Evolutionary conservation across 2,329 filamentous ascomycete species (phyloP), one percentile per base, ranked within the genome.

Genomic region (Alternaria gaisen): DNA sequence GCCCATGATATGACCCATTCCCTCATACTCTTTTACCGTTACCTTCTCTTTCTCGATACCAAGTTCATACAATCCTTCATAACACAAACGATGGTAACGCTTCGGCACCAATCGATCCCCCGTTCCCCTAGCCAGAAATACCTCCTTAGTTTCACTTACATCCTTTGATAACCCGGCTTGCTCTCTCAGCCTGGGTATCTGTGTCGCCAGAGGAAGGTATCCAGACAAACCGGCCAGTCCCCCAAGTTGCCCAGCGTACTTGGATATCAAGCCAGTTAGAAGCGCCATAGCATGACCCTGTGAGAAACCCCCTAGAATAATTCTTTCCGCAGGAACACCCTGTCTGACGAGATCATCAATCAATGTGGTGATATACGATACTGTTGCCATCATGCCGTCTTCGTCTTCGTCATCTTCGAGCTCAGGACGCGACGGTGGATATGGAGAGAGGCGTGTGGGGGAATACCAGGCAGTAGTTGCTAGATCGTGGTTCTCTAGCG

Each of bases 71-170:
- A 82, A 70, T 44, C 75, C 77, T 63, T 82, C 78, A 58, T 80
- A 63, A 54, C 78, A 83, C 30, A 83, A 66, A 26, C 79, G 77
- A 70, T 80, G 79, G 51, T 80, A 76, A 26, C 78, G 64, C 56
- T 76, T 80, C 1, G 83, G 83, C 24, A 86, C 79, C 58, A 86
- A 65, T 72, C 78, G 78, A 70, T 85, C 83, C 53, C 73, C 80
- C 51, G 72, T 80, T 3, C 83, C 83, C 65, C 83, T 79, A 22
- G 75, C 82, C 28, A 85, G 60, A 53, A 85, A 85, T 6, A 83
- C 68, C 16, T 79, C 76, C 24, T 82, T 78, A 12, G 76, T 63
- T 11, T 78, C 70, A 2, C 77, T 60, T 18, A 78, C 70, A 8
- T 70, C 65, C 32, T 74, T 70, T 38, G 75, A 66, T 46, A 82